Percentiles rank a stretch among this genome's conserved stretches.
These are phyloP conservation scores for Auriscalpium orientale DNA, from an alignment of 768 basidiomycete genomes.

Conservation along the genomic window DNA sequence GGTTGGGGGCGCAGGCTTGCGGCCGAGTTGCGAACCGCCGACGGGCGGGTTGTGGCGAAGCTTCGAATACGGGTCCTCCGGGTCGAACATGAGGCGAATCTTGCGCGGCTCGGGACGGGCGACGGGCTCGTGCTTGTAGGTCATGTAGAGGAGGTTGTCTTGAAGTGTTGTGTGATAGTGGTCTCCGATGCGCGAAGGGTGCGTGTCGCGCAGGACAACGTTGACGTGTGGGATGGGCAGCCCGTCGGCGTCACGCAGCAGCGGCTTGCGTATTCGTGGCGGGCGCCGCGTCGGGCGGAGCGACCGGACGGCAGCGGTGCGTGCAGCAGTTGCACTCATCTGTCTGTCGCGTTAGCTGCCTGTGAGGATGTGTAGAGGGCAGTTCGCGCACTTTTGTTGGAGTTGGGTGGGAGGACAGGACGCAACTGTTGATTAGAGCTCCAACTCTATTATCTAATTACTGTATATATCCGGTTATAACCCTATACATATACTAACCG, in stretches of 20 bases:
- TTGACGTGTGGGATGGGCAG: slow-evolving; percentile 69
- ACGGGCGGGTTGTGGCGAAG: slow-evolving; percentile 70
- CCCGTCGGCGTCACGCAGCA: slow-evolving; percentile 43
- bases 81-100: slow-evolving; percentile 66
- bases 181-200: slow-evolving; percentile 64
- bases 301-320: not conserved
- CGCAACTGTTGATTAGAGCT: too few species aligned
- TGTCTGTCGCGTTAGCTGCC: not conserved
- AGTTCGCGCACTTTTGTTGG: too few species aligned
- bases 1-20: slow-evolving; percentile 60
- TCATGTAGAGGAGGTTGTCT: slow-evolving; percentile 92
- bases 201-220: slow-evolving; percentile 60
- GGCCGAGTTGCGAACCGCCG: slow-evolving; percentile 59
- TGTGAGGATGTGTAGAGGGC: not conserved
- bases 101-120: slow-evolving; percentile 45
- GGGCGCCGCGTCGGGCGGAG: slow-evolving; percentile 3
- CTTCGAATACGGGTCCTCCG: slow-evolving; percentile 74
- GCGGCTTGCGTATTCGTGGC: slow-evolving; percentile 17
- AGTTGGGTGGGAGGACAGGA: too few species aligned
- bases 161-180: slow-evolving; percentile 81
- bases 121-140: slow-evolving; percentile 70
- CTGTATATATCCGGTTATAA: too few species aligned
- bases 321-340: not conserved
- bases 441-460: too few species aligned
- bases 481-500: too few species aligned